These are phyloP conservation scores for Mimosa pudica DNA, from an alignment of 306 rosid genomes.

Conservation along the genomic window DNA sequence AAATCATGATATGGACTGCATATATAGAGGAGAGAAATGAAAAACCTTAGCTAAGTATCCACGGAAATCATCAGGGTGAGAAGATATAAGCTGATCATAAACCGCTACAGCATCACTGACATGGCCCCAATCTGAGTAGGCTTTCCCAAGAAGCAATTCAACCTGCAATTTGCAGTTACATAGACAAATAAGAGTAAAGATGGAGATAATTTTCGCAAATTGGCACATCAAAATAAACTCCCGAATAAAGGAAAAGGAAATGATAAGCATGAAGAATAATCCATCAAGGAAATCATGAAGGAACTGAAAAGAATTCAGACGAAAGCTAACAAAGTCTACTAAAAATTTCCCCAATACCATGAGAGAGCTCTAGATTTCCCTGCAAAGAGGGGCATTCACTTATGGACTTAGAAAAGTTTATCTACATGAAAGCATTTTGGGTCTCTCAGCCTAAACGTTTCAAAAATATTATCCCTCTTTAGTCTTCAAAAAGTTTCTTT, in stretches of 20 bases:
- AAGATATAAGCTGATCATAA: slow-evolving; percentile 75
- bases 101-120: slow-evolving; percentile 86
- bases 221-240: background rate
- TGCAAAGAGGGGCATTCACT: background rate
- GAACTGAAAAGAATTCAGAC: slow-evolving; percentile 10
- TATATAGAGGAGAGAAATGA: slow-evolving; percentile 15
- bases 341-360: background rate
- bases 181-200: background rate
- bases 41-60: slow-evolving; percentile 92
- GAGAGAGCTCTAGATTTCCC: background rate
- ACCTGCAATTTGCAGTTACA: slow-evolving; percentile 53
- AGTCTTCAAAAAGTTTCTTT: background rate
- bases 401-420: background rate
- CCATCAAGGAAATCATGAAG: slow-evolving; percentile 23
- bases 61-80: slow-evolving; percentile 82
- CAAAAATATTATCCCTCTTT: background rate
- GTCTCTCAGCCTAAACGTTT: too few species aligned
- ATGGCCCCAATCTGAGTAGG: slow-evolving; percentile 95
- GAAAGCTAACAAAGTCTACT: slow-evolving; percentile 17
- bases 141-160: slow-evolving; percentile 95
- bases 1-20: background rate
- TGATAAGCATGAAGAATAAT: slow-evolving; percentile 11
- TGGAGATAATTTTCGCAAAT: slow-evolving; percentile 8
- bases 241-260: background rate
- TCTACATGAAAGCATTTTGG: background rate